These are phyloP conservation scores for Leucosporidium yakuticum DNA, from an alignment of 768 basidiomycete species.

Conservation along the genomic window DNA sequence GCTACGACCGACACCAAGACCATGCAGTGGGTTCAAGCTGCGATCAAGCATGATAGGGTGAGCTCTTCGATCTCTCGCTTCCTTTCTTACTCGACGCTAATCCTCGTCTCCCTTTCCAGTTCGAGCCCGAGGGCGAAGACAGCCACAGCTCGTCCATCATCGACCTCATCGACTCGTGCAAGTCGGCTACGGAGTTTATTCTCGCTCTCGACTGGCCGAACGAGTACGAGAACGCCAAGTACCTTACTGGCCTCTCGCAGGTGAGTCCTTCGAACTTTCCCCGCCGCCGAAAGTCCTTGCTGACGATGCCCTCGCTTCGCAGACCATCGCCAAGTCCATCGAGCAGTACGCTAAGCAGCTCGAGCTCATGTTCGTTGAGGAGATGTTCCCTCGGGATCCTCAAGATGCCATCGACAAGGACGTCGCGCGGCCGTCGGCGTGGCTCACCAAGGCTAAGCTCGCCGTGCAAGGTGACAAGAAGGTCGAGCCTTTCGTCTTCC, in stretches of 20 bases:
- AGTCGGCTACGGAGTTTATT: constrained; percentile 81
- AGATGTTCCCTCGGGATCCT: constrained; percentile 81
- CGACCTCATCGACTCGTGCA: constrained; percentile 88
- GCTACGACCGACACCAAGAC: constrained; percentile 83
- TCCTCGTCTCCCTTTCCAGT: constrained; percentile 26
- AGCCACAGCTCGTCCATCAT: constrained; percentile 95
- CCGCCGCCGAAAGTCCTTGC: too few relatives aligned
- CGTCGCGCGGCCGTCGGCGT: constrained; percentile 41
- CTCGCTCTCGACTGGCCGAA: constrained; percentile 89
- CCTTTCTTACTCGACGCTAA: background rate
- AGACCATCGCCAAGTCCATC: constrained; percentile 87
- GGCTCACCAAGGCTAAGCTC: constrained; percentile 52
- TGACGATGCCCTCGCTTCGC: background rate
- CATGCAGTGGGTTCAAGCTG: constrained; percentile 78
- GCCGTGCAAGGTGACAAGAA: constrained; percentile 72
- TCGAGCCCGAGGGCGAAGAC: constrained; percentile 63
- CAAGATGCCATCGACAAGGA: constrained; percentile 53
- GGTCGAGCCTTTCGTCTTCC: constrained; percentile 91
- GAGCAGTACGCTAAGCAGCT: constrained; percentile 85
- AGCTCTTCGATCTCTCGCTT: constrained; percentile 47
- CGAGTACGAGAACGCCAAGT: constrained; percentile 76
- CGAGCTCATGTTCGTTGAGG: constrained; percentile 83
- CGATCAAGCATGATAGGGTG: constrained; percentile 77
- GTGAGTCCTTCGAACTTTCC: constrained; percentile 48
- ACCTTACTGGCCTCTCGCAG: constrained; percentile 82